Percentiles rank a stretch among this genome's conserved stretches.
These are phyloP conservation scores for Mycogone perniciosa DNA, from an alignment of 2,329 filamentous ascomycete genomes.

Conservation along the genomic window DNA sequence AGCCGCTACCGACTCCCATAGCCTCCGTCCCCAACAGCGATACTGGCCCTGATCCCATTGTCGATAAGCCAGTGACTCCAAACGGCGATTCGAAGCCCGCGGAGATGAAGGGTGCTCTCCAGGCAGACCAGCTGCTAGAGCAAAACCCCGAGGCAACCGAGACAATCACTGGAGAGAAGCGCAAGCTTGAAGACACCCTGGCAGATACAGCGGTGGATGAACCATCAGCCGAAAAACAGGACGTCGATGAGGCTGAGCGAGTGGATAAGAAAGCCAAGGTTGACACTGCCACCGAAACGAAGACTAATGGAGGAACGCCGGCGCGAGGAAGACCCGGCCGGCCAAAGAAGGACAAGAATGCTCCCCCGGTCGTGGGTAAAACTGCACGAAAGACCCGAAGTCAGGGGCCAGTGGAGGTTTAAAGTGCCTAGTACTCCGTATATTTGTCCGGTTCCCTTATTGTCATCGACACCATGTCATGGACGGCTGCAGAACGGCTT, in stretches of 20 bases:
- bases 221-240: constrained; percentile 16
- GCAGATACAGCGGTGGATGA: constrained; percentile 16
- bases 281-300: constrained; percentile 22
- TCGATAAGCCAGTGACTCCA: constrained; percentile 8
- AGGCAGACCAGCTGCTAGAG: not conserved
- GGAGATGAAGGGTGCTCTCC: constrained; percentile 15
- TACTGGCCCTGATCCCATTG: constrained; percentile 9
- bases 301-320: constrained; percentile 15
- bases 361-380: constrained; percentile 26
- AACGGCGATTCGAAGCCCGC: constrained; percentile 11
- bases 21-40: constrained; percentile 19
- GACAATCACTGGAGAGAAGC: constrained; percentile 26
- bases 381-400: constrained; percentile 38
- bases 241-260: constrained; percentile 24
- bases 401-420: constrained; percentile 32
- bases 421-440: not conserved
- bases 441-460: too few species aligned
- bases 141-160: constrained; percentile 6
- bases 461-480: too few species aligned
- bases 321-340: constrained; percentile 24
- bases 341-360: constrained; percentile 33
- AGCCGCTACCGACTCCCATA: constrained; percentile 18
- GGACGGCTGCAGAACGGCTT: too few species aligned
- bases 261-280: constrained; percentile 37
- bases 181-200: constrained; percentile 32